Conservation (phyloP, 805 yeast species). For the Diddensiella transvaalensis region DNA sequence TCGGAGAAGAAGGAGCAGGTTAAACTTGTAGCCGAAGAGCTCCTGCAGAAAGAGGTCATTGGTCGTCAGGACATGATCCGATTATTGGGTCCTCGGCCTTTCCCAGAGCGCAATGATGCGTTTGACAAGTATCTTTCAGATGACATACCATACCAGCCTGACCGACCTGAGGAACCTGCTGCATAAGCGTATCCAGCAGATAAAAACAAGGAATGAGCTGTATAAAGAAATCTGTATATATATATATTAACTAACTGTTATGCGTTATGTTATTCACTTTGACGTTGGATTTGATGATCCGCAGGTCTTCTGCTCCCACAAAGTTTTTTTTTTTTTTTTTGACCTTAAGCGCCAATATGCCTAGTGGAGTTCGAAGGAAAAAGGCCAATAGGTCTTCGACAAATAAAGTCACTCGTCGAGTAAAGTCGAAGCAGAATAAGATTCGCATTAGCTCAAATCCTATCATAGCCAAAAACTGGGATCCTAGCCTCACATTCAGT, state of each 20-base stretch:
- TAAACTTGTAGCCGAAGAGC: slow-evolving; percentile 68
- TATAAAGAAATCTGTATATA: neutral
- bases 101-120: slow-evolving; percentile 77
- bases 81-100: slow-evolving; percentile 72
- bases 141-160: slow-evolving; percentile 7
- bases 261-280: neutral
- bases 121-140: slow-evolving; percentile 71
- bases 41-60: slow-evolving; percentile 69
- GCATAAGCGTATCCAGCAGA: slow-evolving; percentile 1
- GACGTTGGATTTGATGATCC: neutral
- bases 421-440: slow-evolving; percentile 66
- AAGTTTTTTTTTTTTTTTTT: too few relatives aligned
- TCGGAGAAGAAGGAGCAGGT: slow-evolving; percentile 58
- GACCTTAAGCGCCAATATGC: slow-evolving; percentile 26
- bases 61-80: slow-evolving; percentile 79
- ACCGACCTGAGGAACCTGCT: slow-evolving; percentile 5
- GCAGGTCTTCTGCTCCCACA: neutral
- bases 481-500: slow-evolving; percentile 67
- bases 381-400: slow-evolving; percentile 73
- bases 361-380: slow-evolving; percentile 69
- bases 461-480: slow-evolving; percentile 89
- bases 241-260: neutral
- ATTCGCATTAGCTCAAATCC: slow-evolving; percentile 68
- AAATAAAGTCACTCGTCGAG: slow-evolving; percentile 63
- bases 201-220: neutral